Conservation (phyloP, 768 basidiomycete genomes). For the Lactarius quietus region DNA sequence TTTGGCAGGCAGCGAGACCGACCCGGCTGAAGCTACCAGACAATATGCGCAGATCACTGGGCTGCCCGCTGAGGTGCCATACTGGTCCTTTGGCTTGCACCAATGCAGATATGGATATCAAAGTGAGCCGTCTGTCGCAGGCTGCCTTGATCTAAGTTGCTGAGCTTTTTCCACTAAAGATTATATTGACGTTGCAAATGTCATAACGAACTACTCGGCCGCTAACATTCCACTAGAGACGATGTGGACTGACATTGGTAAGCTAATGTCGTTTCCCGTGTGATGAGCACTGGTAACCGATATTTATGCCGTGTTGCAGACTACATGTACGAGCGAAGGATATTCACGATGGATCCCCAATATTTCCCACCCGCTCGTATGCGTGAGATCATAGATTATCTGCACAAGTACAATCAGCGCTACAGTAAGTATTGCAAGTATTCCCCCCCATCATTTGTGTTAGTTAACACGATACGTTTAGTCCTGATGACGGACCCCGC, state of each 20-base stretch:
- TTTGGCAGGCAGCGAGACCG: constrained; percentile 58
- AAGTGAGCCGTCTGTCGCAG: constrained; percentile 35
- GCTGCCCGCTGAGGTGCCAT: constrained; percentile 65
- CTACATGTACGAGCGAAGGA: constrained; percentile 62
- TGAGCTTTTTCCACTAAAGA: constrained; percentile 36
- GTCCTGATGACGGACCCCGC: constrained; percentile 77
- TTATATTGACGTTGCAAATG: constrained; percentile 57
- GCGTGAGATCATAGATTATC: constrained; percentile 59
- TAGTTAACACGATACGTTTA: constrained; percentile 29
- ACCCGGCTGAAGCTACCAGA: constrained; percentile 54
- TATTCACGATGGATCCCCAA: constrained; percentile 65
- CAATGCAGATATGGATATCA: constrained; percentile 71
- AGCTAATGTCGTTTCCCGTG: background rate
- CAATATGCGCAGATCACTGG: constrained; percentile 72
- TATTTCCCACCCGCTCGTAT: constrained; percentile 63
- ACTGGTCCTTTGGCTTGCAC: constrained; percentile 71
- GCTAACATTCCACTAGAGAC: constrained; percentile 68
- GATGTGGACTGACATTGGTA: constrained; percentile 78
- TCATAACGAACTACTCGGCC: constrained; percentile 57
- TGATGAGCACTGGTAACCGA: background rate
- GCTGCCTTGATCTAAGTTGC: background rate
- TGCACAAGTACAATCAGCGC: constrained; percentile 57
- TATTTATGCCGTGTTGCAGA: constrained; percentile 38
- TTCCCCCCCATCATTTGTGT: background rate
- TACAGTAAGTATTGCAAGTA: constrained; percentile 42